Conservation (phyloP, 2,329 filamentous ascomycete species). For the Fusarium zealandicum region DNA sequence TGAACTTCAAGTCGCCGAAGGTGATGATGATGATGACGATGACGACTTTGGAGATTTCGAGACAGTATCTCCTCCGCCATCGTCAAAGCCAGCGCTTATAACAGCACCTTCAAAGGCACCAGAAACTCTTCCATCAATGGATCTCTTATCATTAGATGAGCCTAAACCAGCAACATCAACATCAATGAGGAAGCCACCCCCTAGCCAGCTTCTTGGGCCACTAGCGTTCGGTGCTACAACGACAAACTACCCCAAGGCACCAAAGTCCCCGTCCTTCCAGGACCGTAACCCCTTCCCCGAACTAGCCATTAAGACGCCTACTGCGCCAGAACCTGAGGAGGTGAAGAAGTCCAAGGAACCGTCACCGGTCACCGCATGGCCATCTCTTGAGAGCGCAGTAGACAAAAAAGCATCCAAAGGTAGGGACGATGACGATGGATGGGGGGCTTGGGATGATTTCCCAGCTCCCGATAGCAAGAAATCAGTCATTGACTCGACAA, state of each 20-base stretch:
- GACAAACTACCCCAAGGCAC: constrained; percentile 52
- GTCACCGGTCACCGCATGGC: constrained; percentile 57
- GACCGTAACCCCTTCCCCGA: constrained; percentile 62
- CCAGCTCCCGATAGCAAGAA: constrained; percentile 38
- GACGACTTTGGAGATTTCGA: constrained; percentile 67
- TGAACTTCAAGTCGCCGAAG: constrained; percentile 50
- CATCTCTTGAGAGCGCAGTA: constrained; percentile 43
- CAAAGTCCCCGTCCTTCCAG: constrained; percentile 61
- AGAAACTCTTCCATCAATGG: constrained; percentile 44
- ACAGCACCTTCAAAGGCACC: constrained; percentile 28
- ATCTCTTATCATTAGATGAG: constrained; percentile 52
- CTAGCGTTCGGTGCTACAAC: constrained; percentile 42
- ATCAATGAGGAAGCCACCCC: constrained; percentile 36
- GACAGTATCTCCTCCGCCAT: constrained; percentile 45
- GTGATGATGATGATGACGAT: constrained; percentile 54
- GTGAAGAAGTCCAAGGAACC: constrained; percentile 47
- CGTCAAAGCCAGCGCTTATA: constrained; percentile 6
- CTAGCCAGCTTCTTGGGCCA: constrained; percentile 43
- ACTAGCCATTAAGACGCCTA: constrained; percentile 55
- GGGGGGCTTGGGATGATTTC: constrained; percentile 60
- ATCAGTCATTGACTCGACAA: constrained; percentile 19
- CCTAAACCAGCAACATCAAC: constrained; percentile 32
- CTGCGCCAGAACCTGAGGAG: constrained; percentile 45
- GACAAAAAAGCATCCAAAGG: constrained; percentile 12
- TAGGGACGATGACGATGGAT: constrained; percentile 52